Conservation (phyloP, 805 yeast genomes). For the Citeromyces nyonsensis region DNA sequence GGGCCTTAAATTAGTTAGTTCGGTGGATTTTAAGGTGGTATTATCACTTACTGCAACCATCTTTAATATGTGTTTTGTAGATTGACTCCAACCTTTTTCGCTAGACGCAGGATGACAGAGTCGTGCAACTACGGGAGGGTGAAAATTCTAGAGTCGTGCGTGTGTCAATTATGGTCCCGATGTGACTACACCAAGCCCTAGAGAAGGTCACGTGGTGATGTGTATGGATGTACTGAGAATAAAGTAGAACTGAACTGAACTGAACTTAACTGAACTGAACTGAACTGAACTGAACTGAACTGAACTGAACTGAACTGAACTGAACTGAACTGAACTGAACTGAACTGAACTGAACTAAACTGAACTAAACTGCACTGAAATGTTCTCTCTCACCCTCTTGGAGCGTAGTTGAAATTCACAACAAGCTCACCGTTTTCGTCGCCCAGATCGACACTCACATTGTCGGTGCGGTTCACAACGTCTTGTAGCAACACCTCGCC, state of each 20-base stretch:
- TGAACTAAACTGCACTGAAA: no score
- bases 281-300: no score
- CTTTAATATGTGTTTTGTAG: not conserved
- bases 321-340: no score
- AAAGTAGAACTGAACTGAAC: no score
- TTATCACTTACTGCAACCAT: no score
- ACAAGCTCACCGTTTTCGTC: constrained; percentile 20
- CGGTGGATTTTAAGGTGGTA: not conserved
- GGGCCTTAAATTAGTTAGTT: constrained; percentile 22
- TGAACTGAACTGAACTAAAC: no score
- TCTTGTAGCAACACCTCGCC: constrained; percentile 37
- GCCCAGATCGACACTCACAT: constrained; percentile 19
- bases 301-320: no score
- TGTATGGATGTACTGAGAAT: constrained; percentile 6
- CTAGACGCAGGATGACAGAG: not conserved
- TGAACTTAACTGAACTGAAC: no score
- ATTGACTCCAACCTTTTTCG: not conserved
- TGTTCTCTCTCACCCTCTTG: constrained; percentile 1
- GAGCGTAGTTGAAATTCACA: constrained; percentile 21
- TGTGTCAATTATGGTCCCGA: not conserved
- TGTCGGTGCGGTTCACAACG: constrained; percentile 26
- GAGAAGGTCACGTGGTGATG: not conserved
- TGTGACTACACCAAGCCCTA: not conserved
- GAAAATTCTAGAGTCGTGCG: not conserved
- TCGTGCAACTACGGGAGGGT: not conserved